Evolutionary conservation across 345 rosid genomes (phyloP).

Genomic region (Populus alba): DNA sequence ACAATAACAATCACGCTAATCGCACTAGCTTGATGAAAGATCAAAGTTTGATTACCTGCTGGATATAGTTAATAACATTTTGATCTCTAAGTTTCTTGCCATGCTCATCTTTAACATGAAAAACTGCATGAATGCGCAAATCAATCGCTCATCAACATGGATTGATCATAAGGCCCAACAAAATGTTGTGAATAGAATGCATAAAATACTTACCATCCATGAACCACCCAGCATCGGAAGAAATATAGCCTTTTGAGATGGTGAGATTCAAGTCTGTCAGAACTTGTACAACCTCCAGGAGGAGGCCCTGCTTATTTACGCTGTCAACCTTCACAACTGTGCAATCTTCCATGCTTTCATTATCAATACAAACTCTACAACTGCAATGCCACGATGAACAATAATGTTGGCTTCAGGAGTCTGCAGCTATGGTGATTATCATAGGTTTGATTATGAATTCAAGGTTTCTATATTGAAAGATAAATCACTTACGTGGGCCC

Average conservation of each 20-base stretch:
- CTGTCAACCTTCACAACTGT: constrained; percentile 72
- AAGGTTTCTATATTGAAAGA: neutral
- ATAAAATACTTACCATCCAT: constrained; percentile 58
- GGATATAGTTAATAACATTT: constrained; percentile 50
- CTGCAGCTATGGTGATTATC: neutral
- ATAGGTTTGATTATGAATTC: neutral
- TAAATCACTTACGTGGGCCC: constrained; percentile 57
- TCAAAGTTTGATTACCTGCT: constrained; percentile 36
- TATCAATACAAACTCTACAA: constrained; percentile 69
- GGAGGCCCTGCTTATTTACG: constrained; percentile 68
- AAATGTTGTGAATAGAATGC: neutral
- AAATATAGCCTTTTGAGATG: constrained; percentile 62
- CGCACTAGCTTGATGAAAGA: neutral
- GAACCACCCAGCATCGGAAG: constrained; percentile 81
- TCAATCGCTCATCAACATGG: neutral
- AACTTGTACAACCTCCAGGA: constrained; percentile 71
- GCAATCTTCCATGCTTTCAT: constrained; percentile 66
- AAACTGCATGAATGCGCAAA: constrained; percentile 41
- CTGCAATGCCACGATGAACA: constrained; percentile 30
- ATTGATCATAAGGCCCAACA: neutral
- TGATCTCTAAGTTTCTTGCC: constrained; percentile 66
- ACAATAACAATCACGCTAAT: neutral
- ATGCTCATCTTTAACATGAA: constrained; percentile 68
- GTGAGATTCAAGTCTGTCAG: constrained; percentile 67
- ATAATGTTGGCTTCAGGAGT: neutral